Base-by-base conservation (phyloP, 192 early-diverging fungal species). In the Backusella tuberculispora region DNA sequence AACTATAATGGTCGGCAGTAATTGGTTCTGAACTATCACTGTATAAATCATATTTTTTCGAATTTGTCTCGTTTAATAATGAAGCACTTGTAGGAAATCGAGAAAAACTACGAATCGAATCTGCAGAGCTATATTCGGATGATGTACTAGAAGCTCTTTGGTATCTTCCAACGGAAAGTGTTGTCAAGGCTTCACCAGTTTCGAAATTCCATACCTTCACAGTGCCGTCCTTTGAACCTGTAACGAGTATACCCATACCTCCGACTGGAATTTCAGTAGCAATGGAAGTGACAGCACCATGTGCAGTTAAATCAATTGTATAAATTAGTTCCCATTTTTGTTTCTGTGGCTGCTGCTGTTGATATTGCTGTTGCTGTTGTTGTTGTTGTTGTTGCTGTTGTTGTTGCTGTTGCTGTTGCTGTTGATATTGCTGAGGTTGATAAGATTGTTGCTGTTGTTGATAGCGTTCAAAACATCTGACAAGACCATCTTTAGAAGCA, bases 221-320 rank as follows among this genome's bases (percentile, higher is more conserved):
- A 6, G 76, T 38, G 2, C 80, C 80, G 5, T 81, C 69, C 2
- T 38, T 65, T 8, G 73, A 60, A 14, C 80, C 80, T 5, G 60
- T 68, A 0, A 81, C 74, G 34, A 81, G n/a, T 15, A 78, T 60
- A 24, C 80, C 80, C 53, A 77, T 78, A 2, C 80, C 80, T 40
- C 74, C 76, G 4, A 72, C 73, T 5, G 80, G 73, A 17, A 74
- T 43, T 6, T 74, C 76, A 1, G 80, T 71, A 19, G 69, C 60
- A 5, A 81, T 44, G 0, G 73, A 37, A 0, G 76, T 75, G 46
- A 68, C 29, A 15, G 65, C 34, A 7, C 47, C 56, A 15, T 66
- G 10, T 9, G 21, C 53, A 1, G 73, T 6, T 42, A 64, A 43
- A 19, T 77, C 50, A n/a, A 80, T 73, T 1, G 73, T 75, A 42